Base-by-base conservation (phyloP, 108 stramenopile genomes). In the Stephanodiscus minutulus region DNA sequence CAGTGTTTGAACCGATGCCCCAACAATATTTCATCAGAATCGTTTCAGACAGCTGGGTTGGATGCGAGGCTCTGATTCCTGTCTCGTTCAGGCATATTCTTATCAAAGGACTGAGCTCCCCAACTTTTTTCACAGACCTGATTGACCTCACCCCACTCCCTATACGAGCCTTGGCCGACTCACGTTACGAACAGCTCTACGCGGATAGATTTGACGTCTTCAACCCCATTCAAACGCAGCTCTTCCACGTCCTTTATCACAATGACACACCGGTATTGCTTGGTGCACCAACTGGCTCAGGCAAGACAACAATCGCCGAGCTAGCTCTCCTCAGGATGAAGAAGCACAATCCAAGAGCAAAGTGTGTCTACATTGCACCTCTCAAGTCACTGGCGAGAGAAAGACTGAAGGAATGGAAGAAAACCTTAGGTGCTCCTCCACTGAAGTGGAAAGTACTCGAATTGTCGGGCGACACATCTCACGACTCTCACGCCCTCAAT, bases 351-450 rank as follows among this genome's bases (percentile, higher is more conserved):
- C 91, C 84, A 1, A 78, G 86, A 22, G 61, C 82, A 27, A 86
- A 89, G 15, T 94, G 94, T 43, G 96, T 99, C 7, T 99, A 99
- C 84, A 96, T 99, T 50, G 99, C 98, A 5, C 99, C 99, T 8
- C 85, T 99, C 43, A 98, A 98, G 73, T 97, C 98, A 9, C 83
- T 99, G 8, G 98, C 98, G 0, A 75, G 97, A 43, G 99, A 99
- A 74, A 85, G 99, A 22, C 77, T 98, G 7, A 96, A 95, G 52
- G 98, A 99, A 70, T 99, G 99, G 99, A 66, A 74, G 31, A 64
- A 72, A 35, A 86, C 91, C 53, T 78, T 99, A 17, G 95, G 96
- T 18, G 66, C 81, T 6, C 57, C 84, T 22, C 87, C 86, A 21
- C 70, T 98, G 20, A 85, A 86, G 27, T 96, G 95, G 95, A 91